Evolutionary conservation across 2,329 filamentous ascomycete species (phyloP), one percentile per base, ranked within the genome.

Genomic region (Botrytis elliptica): DNA sequence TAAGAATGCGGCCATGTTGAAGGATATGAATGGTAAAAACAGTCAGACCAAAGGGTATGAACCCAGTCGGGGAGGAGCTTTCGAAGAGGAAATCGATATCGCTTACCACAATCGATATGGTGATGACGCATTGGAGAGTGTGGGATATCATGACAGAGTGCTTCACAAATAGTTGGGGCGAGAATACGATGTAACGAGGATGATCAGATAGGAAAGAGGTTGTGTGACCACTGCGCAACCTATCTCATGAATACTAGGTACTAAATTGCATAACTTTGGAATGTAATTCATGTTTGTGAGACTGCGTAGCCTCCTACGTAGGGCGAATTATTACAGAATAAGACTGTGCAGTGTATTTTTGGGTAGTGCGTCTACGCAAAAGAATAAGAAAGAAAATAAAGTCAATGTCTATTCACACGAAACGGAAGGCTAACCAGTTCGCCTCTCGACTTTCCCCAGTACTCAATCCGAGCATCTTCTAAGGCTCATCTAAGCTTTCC

Each of bases 71-170:
- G 69, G 36, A 46, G 60, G 55, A 33, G 59, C 67, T 7, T 59
- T 62, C 8, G 67, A 69, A 22, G 63, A 75, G 52, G 75, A 77
- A 70, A 42, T 69, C 18, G 78, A 78, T 71, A 79, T 79, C 72
- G 77, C 75, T 22, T 79, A 80, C 72, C 78, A 79, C 70, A 79
- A 74, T 66, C 64, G 77, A 8, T 80, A 79, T 76, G 78, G 78
- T 16, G 55, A 68, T 64, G 74, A 76, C 44, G 49, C 46, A 20
- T 44, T 33, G 46, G 46, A 67, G 9, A 64, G 57, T 25, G 55
- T 46, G 38, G 71, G 49, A 59, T 72, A 72, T 22, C 62, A 67
- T 57, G 70, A 67, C 33, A 59, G 57, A 59, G 38, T 42, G 18
- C 49, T 36, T 33, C 20, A n/a, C 5, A 70, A 46, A 36, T 70